Percentiles rank a stretch among this genome's conserved stretches.
Conservation (phyloP, 2,329 filamentous ascomycete genomes). For the Colletotrichum salicis region DNA sequence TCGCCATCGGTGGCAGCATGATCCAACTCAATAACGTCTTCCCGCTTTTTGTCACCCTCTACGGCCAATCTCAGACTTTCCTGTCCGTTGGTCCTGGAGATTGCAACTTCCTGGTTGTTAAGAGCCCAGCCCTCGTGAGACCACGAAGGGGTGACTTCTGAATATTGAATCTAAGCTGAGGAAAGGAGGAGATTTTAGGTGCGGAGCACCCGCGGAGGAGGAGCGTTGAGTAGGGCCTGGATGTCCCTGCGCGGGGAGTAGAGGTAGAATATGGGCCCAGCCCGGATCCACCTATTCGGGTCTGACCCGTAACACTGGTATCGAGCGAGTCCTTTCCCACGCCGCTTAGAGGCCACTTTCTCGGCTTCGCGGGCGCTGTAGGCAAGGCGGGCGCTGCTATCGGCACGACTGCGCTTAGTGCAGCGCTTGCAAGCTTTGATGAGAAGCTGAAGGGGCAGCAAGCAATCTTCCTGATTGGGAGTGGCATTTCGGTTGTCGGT, state of each 20-base stretch:
- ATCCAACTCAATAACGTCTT: conserved; percentile 56
- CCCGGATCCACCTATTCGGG: no score
- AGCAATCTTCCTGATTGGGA: conserved; percentile 42
- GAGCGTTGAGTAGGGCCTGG: no score
- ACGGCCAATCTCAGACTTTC: conserved; percentile 60
- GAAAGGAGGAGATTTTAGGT: no score
- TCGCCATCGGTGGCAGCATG: conserved; percentile 61
- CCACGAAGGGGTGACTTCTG: no score
- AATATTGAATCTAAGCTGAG: no score
- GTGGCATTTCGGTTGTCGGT: conserved; percentile 41
- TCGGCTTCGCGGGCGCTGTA: conserved; percentile 60
- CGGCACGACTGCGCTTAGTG: conserved; percentile 49
- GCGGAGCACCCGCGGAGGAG: no score
- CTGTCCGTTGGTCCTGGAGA: conserved; percentile 60
- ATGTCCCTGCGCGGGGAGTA: no score
- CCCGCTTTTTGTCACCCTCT: conserved; percentile 62
- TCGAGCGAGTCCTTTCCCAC: conserved; percentile 62
- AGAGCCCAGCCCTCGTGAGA: no score
- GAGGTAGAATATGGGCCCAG: no score
- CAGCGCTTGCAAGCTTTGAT: conserved; percentile 31
- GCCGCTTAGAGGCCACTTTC: conserved; percentile 60
- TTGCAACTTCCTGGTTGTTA: conserved; percentile 60
- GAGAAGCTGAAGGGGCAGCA: conserved; percentile 40
- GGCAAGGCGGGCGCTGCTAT: conserved; percentile 63
- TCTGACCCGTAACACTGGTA: no score